Evolutionary conservation across 441 rosid genomes (phyloP).

Genomic region (Biscutella laevigata): DNA sequence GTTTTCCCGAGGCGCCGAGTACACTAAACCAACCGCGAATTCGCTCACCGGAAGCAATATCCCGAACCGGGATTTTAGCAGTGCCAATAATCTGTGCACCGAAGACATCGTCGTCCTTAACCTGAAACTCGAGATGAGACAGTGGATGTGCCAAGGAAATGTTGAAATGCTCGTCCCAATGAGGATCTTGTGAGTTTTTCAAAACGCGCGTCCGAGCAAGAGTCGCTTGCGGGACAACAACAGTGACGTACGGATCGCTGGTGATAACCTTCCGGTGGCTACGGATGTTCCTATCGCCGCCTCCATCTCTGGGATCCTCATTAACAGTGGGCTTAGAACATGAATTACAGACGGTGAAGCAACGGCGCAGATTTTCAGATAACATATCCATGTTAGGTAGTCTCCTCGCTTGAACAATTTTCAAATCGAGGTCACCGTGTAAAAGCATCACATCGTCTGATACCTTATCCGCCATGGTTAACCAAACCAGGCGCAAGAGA

Average conservation of each 20-base stretch:
- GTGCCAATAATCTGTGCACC: slow-evolving; percentile 63
- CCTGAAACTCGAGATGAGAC: slow-evolving; percentile 53
- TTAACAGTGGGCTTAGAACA: slow-evolving; percentile 3
- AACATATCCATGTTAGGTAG: slow-evolving; percentile 77
- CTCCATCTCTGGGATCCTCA: slow-evolving; percentile 8
- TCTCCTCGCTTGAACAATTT: slow-evolving; percentile 47
- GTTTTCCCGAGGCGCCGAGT: slow-evolving; percentile 37
- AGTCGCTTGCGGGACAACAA: slow-evolving; percentile 74
- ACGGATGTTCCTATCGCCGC: slow-evolving; percentile 20
- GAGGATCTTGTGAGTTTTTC: slow-evolving; percentile 51
- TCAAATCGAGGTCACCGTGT: slow-evolving; percentile 77
- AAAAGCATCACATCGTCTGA: slow-evolving; percentile 32
- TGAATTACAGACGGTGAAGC: slow-evolving; percentile 34
- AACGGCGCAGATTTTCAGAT: slow-evolving; percentile 42
- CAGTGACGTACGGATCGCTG: slow-evolving; percentile 77
- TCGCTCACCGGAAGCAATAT: slow-evolving; percentile 31
- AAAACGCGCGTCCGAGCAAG: slow-evolving; percentile 68
- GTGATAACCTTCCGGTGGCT: slow-evolving; percentile 45
- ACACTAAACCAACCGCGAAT: slow-evolving; percentile 51
- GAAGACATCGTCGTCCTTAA: slow-evolving; percentile 71
- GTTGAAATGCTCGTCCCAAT: slow-evolving; percentile 60
- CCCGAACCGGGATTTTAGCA: slow-evolving; percentile 44
- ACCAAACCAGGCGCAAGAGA: background rate
- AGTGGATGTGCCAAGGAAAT: slow-evolving; percentile 64
- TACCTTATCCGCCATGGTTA: slow-evolving; percentile 26